Evolutionary conservation across 495 filamentous ascomycete genomes (phyloP).

Genomic region (Zalerion maritima): DNA sequence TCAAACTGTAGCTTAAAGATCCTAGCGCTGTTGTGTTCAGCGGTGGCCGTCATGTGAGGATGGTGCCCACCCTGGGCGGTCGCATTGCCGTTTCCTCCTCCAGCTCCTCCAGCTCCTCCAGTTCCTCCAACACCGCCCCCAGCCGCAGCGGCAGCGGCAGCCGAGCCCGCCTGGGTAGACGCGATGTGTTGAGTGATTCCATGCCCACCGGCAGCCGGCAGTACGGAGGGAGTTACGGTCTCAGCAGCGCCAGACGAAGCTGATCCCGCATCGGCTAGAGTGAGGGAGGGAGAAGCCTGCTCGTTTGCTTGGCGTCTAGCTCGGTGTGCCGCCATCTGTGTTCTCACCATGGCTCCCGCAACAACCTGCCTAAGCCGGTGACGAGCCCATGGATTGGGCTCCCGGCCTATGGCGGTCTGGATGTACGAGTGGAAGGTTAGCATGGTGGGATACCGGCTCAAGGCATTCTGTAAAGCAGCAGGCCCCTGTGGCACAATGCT

Average conservation of each 20-base stretch:
- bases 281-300: slow-evolving; percentile 6
- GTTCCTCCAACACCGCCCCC: slow-evolving; percentile 10
- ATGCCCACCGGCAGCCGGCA: background rate
- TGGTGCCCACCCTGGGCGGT: slow-evolving; percentile 11
- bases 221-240: too few species aligned
- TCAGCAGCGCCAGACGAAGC: background rate
- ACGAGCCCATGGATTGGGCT: slow-evolving; percentile 22
- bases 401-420: slow-evolving; percentile 26
- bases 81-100: slow-evolving; percentile 9
- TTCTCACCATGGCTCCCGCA: slow-evolving; percentile 21
- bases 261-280: slow-evolving; percentile 4
- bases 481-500: slow-evolving; percentile 26
- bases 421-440: slow-evolving; percentile 24
- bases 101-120: slow-evolving; percentile 7
- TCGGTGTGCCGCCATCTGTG: slow-evolving; percentile 26
- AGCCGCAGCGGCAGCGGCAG: slow-evolving; percentile 7
- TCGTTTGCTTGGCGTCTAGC: slow-evolving; percentile 8
- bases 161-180: background rate
- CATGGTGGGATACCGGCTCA: slow-evolving; percentile 29
- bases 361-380: slow-evolving; percentile 29
- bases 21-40: slow-evolving; percentile 39
- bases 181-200: slow-evolving; percentile 5
- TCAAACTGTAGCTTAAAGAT: slow-evolving; percentile 99
- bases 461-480: slow-evolving; percentile 24
- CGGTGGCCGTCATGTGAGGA: slow-evolving; percentile 17